Percentiles rank a stretch among this genome's conserved stretches.
Evolutionary conservation across 768 basidiomycete species (phyloP).

Genomic region (Scleroderma bovista): DNA sequence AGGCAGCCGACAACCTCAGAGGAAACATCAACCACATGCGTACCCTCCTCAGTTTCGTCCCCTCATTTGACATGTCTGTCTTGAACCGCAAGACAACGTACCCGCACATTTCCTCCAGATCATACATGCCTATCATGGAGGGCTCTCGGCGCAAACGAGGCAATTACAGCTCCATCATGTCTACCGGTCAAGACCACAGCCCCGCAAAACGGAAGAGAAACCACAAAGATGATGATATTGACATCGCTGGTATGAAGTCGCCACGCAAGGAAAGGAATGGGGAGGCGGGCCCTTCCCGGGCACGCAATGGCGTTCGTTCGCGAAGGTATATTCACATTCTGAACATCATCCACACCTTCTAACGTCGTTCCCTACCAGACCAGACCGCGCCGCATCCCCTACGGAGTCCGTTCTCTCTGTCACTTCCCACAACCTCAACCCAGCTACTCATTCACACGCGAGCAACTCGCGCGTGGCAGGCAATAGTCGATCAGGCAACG

Average conservation of each 20-base stretch:
- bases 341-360: not conserved
- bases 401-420: constrained; percentile 70
- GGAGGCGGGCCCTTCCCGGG: constrained; percentile 39
- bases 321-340: constrained; percentile 48
- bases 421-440: constrained; percentile 54
- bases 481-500: constrained; percentile 28
- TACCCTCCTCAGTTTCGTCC: constrained; percentile 55
- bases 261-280: constrained; percentile 56
- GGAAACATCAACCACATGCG: constrained; percentile 56
- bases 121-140: constrained; percentile 66
- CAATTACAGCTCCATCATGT: constrained; percentile 49
- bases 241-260: constrained; percentile 43
- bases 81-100: constrained; percentile 64
- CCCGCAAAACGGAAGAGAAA: constrained; percentile 61
- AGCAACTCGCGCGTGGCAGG: constrained; percentile 23
- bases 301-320: constrained; percentile 48
- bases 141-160: constrained; percentile 58
- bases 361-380: constrained; percentile 31
- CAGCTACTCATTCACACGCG: constrained; percentile 25
- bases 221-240: constrained; percentile 60
- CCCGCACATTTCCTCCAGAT: constrained; percentile 67
- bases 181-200: constrained; percentile 49
- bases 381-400: constrained; percentile 62
- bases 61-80: constrained; percentile 52
- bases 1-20: constrained; percentile 84